Evolutionary conservation across 176 grass and related monocot genomes (phyloP), one percentile per base, ranked within the genome.

Genomic region (Calamus simplicifolius): DNA sequence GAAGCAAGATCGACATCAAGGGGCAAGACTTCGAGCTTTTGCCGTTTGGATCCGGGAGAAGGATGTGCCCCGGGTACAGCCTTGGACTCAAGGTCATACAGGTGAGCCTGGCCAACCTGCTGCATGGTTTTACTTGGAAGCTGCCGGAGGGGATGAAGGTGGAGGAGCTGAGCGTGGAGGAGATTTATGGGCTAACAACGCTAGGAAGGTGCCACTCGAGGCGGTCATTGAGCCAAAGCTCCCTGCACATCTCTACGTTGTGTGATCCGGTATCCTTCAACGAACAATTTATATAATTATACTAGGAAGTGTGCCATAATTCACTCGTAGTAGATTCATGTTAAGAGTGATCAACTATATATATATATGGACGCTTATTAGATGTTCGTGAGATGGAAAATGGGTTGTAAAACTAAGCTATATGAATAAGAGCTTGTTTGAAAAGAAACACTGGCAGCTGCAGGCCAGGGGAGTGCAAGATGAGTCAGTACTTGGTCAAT

Each of bases 21-120:
- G 82, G 82, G 18, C 87, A 85, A 5, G 68, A 89, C 69, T 90
- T 54, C 43, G 64, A 85, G 75, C 66, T 90, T 48, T 23, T 90
- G 19, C 79, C 82, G 38, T 85, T 90, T 26, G 78, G 82, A 0
- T 75, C 75, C 4, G 75, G 87, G 18, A 54, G 79, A 23, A 79
- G 87, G 4, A 82, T 90, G 82, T 90, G 82, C 68, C 82, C 79
- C 10, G 87, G 79, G 0, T 77, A 82, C 25, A 52, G 0, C 66
- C 79, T 90, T 6, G 75, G 68, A 21, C 50, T 90, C 14, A 90
- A 80, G 69, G 57, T 85, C 51, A 70, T 82, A 30, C 54, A 76
- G 72, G 4, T 72, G 30, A 72, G 70, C 75, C 52, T 85, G 0
- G 86, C 86, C 4, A 85, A 79, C 52, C 52, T 89, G 62, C 61